These are phyloP conservation scores for Lichtheimia corymbifera DNA, from an alignment of 371 early-diverging fungal genomes.

Conservation along the genomic window DNA sequence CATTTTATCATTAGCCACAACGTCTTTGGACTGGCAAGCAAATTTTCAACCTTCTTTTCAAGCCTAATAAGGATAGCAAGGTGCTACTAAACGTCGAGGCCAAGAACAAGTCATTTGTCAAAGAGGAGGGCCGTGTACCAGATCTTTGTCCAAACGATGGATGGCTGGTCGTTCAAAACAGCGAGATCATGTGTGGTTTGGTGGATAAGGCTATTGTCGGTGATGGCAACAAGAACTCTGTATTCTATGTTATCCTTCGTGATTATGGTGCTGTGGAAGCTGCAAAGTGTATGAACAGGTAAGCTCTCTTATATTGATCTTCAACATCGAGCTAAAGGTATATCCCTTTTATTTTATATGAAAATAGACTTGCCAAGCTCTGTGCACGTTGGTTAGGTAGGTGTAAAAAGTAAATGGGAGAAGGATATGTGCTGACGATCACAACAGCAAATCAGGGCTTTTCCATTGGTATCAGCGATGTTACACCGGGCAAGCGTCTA, in stretches of 20 bases:
- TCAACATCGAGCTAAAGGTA: background rate
- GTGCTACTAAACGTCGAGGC: conserved; percentile 87
- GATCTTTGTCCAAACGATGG: conserved; percentile 93
- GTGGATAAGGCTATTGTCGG: conserved; percentile 97
- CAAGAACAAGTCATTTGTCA: conserved; percentile 78
- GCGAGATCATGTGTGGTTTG: conserved; percentile 93
- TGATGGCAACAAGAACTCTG: conserved; percentile 93
- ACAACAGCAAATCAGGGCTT: conserved; percentile 86
- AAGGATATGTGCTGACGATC: no score
- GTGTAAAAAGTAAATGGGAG: background rate
- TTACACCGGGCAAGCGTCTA: conserved; percentile 85
- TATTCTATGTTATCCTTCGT: conserved; percentile 92
- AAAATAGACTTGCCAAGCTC: conserved; percentile 77
- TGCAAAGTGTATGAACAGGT: conserved; percentile 91
- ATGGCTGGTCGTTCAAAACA: conserved; percentile 86
- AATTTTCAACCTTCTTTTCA: conserved; percentile 83
- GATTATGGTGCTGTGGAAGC: conserved; percentile 90
- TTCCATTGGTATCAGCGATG: conserved; percentile 98
- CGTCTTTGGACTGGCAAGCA: conserved; percentile 69
- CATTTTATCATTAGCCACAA: conserved; percentile 45
- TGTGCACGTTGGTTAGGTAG: conserved; percentile 90
- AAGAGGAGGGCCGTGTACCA: conserved; percentile 57
- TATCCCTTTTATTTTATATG: no score
- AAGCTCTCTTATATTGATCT: background rate
- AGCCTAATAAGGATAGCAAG: conserved; percentile 75